Evolutionary conservation across 225 moss, liverwort and hornwort species (phyloP).

Genomic region (Sphagnum contortum): DNA sequence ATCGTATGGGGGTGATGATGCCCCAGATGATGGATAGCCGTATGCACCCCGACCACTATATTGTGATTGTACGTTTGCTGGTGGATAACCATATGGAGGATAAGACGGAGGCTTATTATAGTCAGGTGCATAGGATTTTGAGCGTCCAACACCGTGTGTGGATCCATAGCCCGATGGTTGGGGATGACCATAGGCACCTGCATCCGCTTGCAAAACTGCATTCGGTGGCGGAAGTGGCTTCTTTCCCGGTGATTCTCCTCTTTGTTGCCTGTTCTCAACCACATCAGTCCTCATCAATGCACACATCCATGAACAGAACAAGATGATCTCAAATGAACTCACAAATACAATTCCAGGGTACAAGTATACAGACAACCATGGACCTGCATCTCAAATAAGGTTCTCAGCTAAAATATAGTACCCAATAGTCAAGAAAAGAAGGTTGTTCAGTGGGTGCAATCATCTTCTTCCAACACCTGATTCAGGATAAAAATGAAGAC

Average conservation of each 20-base stretch:
- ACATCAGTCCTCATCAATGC: too few relatives aligned
- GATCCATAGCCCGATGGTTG: conserved; percentile 5
- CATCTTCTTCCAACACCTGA: background rate
- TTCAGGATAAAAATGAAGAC: background rate
- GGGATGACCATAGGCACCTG: conserved; percentile 4
- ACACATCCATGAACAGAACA: background rate
- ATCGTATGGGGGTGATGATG: background rate
- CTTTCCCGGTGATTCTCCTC: conserved; percentile 8
- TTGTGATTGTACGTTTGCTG: background rate
- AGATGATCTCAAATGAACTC: background rate
- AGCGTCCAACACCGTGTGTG: conserved; percentile 4
- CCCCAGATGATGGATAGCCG: background rate
- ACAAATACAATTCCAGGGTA: background rate
- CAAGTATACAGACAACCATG: background rate
- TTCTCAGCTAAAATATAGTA: background rate
- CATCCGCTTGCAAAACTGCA: conserved; percentile 46
- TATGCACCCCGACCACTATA: background rate
- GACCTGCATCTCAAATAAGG: too few relatives aligned
- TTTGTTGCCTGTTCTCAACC: background rate
- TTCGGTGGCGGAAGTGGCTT: conserved; percentile 52
- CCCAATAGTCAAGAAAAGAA: too few relatives aligned
- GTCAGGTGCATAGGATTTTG: background rate
- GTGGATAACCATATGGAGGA: background rate
- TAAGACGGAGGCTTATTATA: background rate
- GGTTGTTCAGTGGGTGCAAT: too few relatives aligned